Evolutionary conservation across 1,139 yeast species (phyloP), one percentile per base, ranked within the genome.

Genomic region (Candida glucosophila): DNA sequence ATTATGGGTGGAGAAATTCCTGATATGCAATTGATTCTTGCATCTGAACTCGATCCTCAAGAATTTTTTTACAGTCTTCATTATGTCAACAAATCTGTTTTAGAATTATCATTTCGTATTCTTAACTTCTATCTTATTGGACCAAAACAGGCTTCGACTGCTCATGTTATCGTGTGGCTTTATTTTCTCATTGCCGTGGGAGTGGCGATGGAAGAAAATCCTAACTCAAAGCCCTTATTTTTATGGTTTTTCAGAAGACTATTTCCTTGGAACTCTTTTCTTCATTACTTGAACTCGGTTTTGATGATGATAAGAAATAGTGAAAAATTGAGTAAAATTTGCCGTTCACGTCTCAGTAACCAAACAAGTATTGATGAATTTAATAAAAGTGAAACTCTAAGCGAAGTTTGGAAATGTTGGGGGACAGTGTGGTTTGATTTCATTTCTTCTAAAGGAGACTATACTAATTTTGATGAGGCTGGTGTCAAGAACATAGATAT

Each of bases 341-440:
- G 51, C 40, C 40, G 54, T 19, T 54, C 54, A 20, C 55, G 61
- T 26, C 42, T 73, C 11, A 39, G 47, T 4, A 33, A 45, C n/a
- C 34, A 44, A 20, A 40, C 54, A 3, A 44, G 55, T 26, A 37
- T 63, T 19, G 45, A 51, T 21, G 44, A 57, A 34, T 76, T 73
- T 43, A 62, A 70, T 32, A 58, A 64, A 21, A 62, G 72, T 43
- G 90, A 79, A 47, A 67, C 60, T 24, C 54, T 80, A 27, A 73
- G 81, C 20, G 92, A 80, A 50, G 81, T 76, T 15, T 79, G 88
- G 86, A 76, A 76, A 44, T 76, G 86, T 43, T 79, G 90, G 86
- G 92, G 92, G 3, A 73, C 86, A 0, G 51, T 80, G 22, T 80
- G 90, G 88, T 80, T 73, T 51, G 88, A 80, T 47, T 59, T 61